Base-by-base conservation (phyloP, 2,329 filamentous ascomycete species). In the Neocatenulostroma microsporum region DNA sequence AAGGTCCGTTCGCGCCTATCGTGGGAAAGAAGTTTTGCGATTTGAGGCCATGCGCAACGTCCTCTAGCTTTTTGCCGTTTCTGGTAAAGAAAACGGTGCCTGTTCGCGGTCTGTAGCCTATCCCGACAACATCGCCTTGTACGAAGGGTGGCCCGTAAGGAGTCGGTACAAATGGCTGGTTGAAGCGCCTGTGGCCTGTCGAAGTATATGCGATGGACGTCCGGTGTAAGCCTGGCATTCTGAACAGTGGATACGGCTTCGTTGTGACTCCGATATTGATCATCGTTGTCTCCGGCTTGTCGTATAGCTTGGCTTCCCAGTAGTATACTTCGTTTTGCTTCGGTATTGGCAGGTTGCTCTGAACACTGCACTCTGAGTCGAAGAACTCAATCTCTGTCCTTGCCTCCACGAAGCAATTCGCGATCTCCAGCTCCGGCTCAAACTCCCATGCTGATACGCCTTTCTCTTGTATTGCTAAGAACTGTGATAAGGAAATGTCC, bases 311-410 rank as follows among this genome's bases (percentile, higher is more conserved):
- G 38, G 88, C 84, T 62, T 98, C 91, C 91, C 91, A 98, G 63
- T 98, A 98, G 62, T 98, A 98, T 9, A 96, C 89, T 56, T 98
- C 91, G 57, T 98, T 98, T 58, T 98, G 91, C 58, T 98, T 98
- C 11, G 91, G 91, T 6, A 98, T 86, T 1, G 91, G 91, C 26
- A 98, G 65, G 55, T 98, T 98, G 69, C 84, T 93, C 69, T 94
- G 86, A 44, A 96, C 91, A 51, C 88, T 94, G 67, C 89, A 96
- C 60, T 94, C 91, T 2, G 87, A 91, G 62, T 98, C 91, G 57
- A 94, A 98, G 66, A 98, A 98, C 61, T 98, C 91, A 46, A 98
- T 94, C 62, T 98, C 91, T 9, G 91, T 98, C 48, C 91, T 78
- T 26, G 70, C 89, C 64, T 98, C 89, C 46, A 98, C 91, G 58